A percentile compares a stretch with the other conserved stretches of the same genome.
Evolutionary conservation across 352 stramenopile genomes (phyloP).

Genomic region (Blastocystis sp.): DNA sequence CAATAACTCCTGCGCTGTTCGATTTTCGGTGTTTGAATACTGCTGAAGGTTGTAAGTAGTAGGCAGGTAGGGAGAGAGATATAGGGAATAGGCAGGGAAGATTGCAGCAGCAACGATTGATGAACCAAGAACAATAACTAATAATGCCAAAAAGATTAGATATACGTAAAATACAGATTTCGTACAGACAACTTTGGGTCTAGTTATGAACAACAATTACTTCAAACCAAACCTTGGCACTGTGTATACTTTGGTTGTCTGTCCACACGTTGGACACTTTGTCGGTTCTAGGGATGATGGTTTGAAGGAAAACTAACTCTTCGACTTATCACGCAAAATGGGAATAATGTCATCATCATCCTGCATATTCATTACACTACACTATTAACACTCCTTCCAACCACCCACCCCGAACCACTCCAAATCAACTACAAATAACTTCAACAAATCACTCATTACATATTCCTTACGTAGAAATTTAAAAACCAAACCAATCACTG

Average conservation of each 20-base stretch:
- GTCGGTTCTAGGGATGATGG: not conserved
- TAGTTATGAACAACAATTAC: not conserved
- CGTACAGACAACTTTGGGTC: slow-evolving; percentile 55
- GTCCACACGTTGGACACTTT: slow-evolving; percentile 14
- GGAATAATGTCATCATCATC: slow-evolving; percentile 62
- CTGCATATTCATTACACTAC: slow-evolving; percentile 64
- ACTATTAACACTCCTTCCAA: not conserved
- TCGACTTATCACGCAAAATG: slow-evolving; percentile 8
- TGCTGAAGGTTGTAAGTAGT: slow-evolving; percentile 13
- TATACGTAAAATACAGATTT: slow-evolving; percentile 55
- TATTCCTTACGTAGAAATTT: slow-evolving; percentile 66
- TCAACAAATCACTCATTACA: not conserved
- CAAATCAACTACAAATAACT: slow-evolving; percentile 54
- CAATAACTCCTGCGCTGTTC: not conserved
- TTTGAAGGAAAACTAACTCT: not conserved
- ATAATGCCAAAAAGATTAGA: not conserved
- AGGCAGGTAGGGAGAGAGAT: slow-evolving; percentile 57
- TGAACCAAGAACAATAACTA: not conserved
- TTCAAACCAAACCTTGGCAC: slow-evolving; percentile 8
- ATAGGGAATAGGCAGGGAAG: slow-evolving; percentile 52
- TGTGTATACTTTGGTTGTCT: not conserved
- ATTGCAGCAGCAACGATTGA: not conserved
- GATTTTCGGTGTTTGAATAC: not conserved
- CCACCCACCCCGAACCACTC: slow-evolving; percentile 28
- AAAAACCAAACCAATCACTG: slow-evolving; percentile 45